phyloP scores from a whole-genome alignment of 192 early-diverging fungal species.

The Coemansia sp. region DNA sequence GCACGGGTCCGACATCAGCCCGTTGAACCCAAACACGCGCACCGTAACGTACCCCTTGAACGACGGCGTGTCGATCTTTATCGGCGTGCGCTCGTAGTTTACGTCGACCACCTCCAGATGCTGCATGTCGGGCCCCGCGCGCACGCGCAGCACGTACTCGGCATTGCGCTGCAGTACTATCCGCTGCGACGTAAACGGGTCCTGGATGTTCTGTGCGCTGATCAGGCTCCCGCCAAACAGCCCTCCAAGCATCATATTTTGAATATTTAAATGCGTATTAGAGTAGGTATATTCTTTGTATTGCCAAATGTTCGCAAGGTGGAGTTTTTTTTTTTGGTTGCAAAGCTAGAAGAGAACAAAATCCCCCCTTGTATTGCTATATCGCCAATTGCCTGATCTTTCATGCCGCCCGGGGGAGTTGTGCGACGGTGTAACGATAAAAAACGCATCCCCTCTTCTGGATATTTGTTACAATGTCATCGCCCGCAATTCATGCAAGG shows the following conservation, averaged over 20 bases:
- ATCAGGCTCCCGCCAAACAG: slow-evolving; percentile 45
- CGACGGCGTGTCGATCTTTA: slow-evolving; percentile 39
- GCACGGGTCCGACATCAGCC: slow-evolving; percentile 50
- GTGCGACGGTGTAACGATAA: background rate
- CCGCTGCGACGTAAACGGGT: slow-evolving; percentile 48
- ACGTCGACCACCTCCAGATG: slow-evolving; percentile 46
- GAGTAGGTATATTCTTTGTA: background rate
- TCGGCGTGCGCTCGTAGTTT: slow-evolving; percentile 51
- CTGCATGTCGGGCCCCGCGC: slow-evolving; percentile 42
- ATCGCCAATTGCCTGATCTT: no score
- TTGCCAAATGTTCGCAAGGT: background rate
- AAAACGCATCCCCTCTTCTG: no score
- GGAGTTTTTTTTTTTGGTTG: background rate
- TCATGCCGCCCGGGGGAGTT: no score
- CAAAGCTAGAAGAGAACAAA: background rate
- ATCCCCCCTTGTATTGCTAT: no score
- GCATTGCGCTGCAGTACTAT: slow-evolving; percentile 50
- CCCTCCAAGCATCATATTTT: slow-evolving; percentile 49
- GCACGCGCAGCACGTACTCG: slow-evolving; percentile 51
- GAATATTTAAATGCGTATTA: background rate
- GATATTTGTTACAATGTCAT: no score
- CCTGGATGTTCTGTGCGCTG: slow-evolving; percentile 42
- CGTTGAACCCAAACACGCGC: slow-evolving; percentile 51
- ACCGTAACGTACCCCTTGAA: slow-evolving; percentile 52
- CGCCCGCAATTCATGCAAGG: background rate